Evolutionary conservation across 202 grass and related monocot species (phyloP).

Genomic region (Carex sylvatica): DNA sequence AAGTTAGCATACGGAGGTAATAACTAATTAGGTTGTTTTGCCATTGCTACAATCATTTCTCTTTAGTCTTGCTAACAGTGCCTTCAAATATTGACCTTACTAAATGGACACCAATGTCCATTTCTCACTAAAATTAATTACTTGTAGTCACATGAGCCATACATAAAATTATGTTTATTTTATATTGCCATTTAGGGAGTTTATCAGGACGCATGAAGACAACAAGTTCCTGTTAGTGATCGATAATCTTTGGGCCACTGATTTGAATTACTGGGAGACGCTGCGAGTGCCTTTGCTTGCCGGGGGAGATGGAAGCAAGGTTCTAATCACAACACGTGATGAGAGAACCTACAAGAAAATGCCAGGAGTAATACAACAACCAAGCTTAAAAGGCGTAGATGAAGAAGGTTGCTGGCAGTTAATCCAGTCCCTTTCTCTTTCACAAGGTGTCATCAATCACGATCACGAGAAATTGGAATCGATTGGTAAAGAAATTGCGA

Average conservation of each 20-base stretch:
- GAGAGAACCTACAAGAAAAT: slow-evolving; percentile 2
- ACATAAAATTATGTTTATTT: background rate
- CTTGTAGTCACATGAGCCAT: background rate
- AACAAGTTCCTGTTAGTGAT: slow-evolving; percentile 47
- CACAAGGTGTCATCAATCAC: background rate
- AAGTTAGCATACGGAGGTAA: too few species aligned
- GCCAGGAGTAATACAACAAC: background rate
- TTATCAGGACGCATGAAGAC: background rate
- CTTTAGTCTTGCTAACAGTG: background rate
- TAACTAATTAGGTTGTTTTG: too few species aligned
- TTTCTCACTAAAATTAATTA: too few species aligned
- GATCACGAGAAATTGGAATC: slow-evolving; percentile 12
- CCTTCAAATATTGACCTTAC: background rate
- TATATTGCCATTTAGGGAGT: background rate
- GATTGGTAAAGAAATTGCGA: slow-evolving; percentile 30
- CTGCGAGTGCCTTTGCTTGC: slow-evolving; percentile 23
- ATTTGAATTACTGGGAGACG: slow-evolving; percentile 24
- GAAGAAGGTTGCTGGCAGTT: slow-evolving; percentile 31
- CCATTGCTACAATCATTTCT: background rate
- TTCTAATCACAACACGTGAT: slow-evolving; percentile 35
- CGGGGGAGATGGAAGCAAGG: slow-evolving; percentile 36
- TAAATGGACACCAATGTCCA: too few species aligned
- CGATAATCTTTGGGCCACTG: slow-evolving; percentile 32
- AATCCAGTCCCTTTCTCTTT: slow-evolving; percentile 21
- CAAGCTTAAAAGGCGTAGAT: slow-evolving; percentile 32